These are phyloP conservation scores for Myxozyma nipponensis DNA, from an alignment of 805 yeast genomes.

Conservation along the genomic window DNA sequence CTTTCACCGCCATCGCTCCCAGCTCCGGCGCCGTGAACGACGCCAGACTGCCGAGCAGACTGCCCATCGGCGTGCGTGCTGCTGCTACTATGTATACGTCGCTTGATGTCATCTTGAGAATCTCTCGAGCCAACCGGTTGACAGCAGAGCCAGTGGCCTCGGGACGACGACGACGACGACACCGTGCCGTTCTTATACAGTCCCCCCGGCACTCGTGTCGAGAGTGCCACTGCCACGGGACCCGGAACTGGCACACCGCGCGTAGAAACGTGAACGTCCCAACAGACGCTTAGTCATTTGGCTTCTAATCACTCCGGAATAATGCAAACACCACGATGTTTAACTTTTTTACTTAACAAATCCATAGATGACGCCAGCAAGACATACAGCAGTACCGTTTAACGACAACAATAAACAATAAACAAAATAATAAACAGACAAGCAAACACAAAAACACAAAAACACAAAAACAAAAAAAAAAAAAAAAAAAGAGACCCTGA, in stretches of 20 bases:
- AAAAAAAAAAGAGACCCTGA: slow-evolving; percentile 6
- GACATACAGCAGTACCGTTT: neutral
- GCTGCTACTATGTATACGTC: slow-evolving; percentile 83
- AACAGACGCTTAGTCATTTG: no score
- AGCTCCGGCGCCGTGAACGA: slow-evolving; percentile 76
- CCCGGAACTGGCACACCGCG: no score
- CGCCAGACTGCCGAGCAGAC: slow-evolving; percentile 81
- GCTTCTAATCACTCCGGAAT: no score
- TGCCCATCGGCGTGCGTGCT: slow-evolving; percentile 94
- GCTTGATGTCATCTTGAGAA: neutral
- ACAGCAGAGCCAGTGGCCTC: no score
- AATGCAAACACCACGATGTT: no score
- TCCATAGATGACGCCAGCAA: no score
- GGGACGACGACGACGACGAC: no score
- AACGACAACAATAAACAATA: neutral
- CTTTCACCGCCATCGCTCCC: slow-evolving; percentile 85
- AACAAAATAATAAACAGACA: neutral
- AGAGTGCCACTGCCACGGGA: no score
- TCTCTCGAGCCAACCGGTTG: neutral
- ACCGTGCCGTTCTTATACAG: no score
- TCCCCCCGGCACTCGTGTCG: no score
- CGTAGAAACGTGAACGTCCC: no score
- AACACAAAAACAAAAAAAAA: neutral
- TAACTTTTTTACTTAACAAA: no score
- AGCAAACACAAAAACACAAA: neutral